Evolutionary conservation across 73 alveolate species (phyloP).

Genomic region (Stentor roeselii): DNA sequence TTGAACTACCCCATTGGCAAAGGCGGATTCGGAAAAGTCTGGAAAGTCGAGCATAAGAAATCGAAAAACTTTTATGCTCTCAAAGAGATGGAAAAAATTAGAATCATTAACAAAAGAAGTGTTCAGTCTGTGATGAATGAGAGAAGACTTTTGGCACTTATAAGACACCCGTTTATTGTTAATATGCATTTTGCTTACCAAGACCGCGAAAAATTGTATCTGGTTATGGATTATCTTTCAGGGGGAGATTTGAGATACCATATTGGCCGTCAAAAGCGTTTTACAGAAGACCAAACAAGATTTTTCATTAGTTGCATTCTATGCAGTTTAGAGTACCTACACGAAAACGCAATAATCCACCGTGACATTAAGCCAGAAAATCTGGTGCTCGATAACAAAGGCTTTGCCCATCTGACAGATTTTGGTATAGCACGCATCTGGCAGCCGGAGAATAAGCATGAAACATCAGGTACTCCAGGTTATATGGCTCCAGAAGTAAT

Average conservation of each 20-base stretch:
- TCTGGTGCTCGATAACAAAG: constrained; percentile 74
- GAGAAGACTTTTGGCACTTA: constrained; percentile 64
- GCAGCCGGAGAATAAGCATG: constrained; percentile 76
- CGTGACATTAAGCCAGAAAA: constrained; percentile 96
- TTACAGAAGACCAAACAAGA: constrained; percentile 53
- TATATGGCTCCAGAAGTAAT: constrained; percentile 68
- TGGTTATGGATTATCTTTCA: constrained; percentile 85
- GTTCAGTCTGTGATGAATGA: constrained; percentile 77
- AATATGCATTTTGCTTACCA: constrained; percentile 91
- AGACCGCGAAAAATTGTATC: constrained; percentile 80
- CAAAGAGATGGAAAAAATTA: constrained; percentile 66
- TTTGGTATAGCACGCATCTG: constrained; percentile 85
- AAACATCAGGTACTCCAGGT: constrained; percentile 43
- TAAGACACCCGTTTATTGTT: constrained; percentile 74
- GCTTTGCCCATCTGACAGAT: constrained; percentile 79
- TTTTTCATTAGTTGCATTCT: constrained; percentile 67
- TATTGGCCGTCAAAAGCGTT: constrained; percentile 33
- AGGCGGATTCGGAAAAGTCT: constrained; percentile 56
- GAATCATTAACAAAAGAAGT: constrained; percentile 75
- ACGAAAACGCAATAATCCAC: constrained; percentile 78
- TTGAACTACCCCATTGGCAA: constrained; percentile 51
- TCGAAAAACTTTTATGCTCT: constrained; percentile 59
- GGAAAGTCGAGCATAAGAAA: constrained; percentile 28
- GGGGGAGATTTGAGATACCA: constrained; percentile 86
- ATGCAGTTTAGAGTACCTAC: constrained; percentile 74